Evolutionary conservation across 1,139 yeast species (phyloP).

Genomic region (Hanseniaspora gamundiae): DNA sequence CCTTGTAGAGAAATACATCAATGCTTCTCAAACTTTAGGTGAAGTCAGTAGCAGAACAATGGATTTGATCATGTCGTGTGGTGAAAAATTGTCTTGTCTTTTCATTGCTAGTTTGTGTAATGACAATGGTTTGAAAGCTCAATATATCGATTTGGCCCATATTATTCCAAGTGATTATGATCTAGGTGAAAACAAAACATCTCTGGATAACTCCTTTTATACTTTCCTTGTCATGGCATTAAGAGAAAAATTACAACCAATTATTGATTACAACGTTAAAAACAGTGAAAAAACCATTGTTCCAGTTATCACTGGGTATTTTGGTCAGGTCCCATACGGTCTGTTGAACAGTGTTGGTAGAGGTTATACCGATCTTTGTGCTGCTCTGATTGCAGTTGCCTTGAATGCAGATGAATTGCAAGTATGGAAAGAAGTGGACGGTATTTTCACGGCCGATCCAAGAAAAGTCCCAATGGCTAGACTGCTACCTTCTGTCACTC

Average conservation of each 20-base stretch:
- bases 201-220: conserved; percentile 58
- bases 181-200: conserved; percentile 29
- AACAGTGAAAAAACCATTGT: conserved; percentile 37
- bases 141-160: conserved; percentile 66
- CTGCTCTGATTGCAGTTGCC: conserved; percentile 93
- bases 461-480: conserved; percentile 88
- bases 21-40: conserved; percentile 84
- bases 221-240: conserved; percentile 46
- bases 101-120: conserved; percentile 78
- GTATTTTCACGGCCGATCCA: conserved; percentile 97
- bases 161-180: conserved; percentile 53
- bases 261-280: conserved; percentile 20
- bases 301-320: conserved; percentile 92
- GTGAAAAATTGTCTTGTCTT: conserved; percentile 83
- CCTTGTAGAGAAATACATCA: conserved; percentile 53
- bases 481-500: conserved; percentile 76
- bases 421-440: conserved; percentile 98
- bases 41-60: conserved; percentile 82
- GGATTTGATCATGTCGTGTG: conserved; percentile 84
- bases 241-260: conserved; percentile 37
- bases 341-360: conserved; percentile 85
- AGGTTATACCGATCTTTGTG: conserved; percentile 95
- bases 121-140: conserved; percentile 66
- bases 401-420: conserved; percentile 85
- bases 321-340: conserved; percentile 92